phyloP scores from a whole-genome alignment of 306 rosid species.

The Datisca glomerata region DNA sequence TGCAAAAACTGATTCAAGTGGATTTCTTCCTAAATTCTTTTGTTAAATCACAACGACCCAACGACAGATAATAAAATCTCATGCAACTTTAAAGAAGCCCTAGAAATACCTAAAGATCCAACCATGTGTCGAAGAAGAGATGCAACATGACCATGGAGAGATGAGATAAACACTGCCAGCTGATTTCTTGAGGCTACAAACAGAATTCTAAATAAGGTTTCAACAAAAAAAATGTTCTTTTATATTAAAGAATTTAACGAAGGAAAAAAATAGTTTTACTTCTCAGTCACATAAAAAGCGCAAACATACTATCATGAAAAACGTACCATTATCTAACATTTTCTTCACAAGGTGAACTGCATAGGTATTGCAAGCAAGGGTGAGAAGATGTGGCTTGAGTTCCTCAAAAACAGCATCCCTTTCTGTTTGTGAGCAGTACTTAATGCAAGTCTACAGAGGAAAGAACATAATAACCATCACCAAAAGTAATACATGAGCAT shows the following conservation, averaged over 20 bases:
- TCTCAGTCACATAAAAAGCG: too few species aligned
- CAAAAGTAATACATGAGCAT: neutral
- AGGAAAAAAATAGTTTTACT: too few species aligned
- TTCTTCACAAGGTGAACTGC: constrained; percentile 86
- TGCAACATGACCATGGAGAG: constrained; percentile 79
- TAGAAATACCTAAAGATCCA: constrained; percentile 64
- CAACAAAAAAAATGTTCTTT: too few species aligned
- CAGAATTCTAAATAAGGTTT: too few species aligned
- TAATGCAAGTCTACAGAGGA: constrained; percentile 61
- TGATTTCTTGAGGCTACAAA: constrained; percentile 81
- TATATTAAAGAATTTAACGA: too few species aligned
- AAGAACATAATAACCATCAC: constrained; percentile 12
- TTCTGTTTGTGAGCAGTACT: constrained; percentile 73
- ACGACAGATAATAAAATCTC: too few species aligned
- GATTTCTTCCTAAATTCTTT: too few species aligned
- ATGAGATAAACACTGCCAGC: constrained; percentile 54
- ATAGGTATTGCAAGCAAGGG: constrained; percentile 59
- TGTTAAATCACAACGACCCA: too few species aligned
- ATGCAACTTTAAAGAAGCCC: too few species aligned
- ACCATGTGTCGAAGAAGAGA: constrained; percentile 93
- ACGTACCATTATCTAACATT: constrained; percentile 81
- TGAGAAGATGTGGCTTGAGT: constrained; percentile 72
- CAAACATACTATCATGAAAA: too few species aligned
- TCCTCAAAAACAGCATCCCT: constrained; percentile 75
- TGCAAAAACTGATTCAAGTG: neutral